Base-by-base conservation (phyloP, 805 yeast species). In the Dipodascus albidus region DNA sequence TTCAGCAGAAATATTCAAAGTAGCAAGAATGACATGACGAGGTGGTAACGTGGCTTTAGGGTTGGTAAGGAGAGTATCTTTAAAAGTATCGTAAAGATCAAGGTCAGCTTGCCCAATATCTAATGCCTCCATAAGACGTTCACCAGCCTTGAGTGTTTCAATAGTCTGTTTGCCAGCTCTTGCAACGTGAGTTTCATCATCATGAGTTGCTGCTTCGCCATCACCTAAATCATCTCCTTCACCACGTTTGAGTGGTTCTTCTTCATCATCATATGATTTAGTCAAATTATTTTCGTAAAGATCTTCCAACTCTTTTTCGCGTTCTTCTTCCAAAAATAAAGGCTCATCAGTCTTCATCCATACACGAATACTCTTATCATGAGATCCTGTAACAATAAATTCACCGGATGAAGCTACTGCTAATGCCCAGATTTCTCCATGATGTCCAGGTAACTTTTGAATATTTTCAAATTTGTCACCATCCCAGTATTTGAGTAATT, bases 391-490 rank as follows among this genome's bases (percentile, higher is more conserved):
- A 2, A 87, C 83, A 58, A 88, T 79, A 61, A 81, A 81, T 20
- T 77, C 70, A 1, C 96, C 96, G 24, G 65, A 63, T 23, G 70
- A 68, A 55, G 95, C 81, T 17, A 91, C 77, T n/a, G 90, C 84
- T 50, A 93, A 66, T 42, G 88, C 79, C 99, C 98, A 93, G 22
- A 93, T 95, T 70, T 93, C 98, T 54, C 88, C 78, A 55, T 88
- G 95, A 67, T 93, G 98, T 3, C 85, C 90, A 6, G 80, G 78
- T 31, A 93, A 73, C 62, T 85, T 87, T 68, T 93, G 98, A 57
- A 93, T 81, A 67, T 91, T 86, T 61, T 87, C 96, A 67, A 93
- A 93, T 69, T 93, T 93, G 62, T 87, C 95, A 59, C 98, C 99
- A 68, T 93, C 99, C 99, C 99, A 93, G 68, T 88, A 89, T 69